These are phyloP conservation scores for Sicyos baderoa DNA, from an alignment of 306 rosid species.

Conservation along the genomic window DNA sequence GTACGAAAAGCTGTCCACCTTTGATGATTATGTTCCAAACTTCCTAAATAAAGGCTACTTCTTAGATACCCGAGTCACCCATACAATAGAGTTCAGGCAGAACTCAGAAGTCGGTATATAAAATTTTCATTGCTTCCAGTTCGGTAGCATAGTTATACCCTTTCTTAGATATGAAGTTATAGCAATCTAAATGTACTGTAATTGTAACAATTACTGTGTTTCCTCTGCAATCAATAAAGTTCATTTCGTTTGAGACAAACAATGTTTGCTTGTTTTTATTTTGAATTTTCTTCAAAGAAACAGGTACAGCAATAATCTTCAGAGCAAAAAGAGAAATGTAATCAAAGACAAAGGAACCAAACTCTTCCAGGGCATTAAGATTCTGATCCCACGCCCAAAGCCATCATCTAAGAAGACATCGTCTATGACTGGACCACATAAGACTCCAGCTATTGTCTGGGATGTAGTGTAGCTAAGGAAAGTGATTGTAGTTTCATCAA, in stretches of 20 bases:
- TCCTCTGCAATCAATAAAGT: not conserved
- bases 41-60: not conserved
- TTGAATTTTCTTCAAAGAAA: not conserved
- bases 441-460: conserved; percentile 27
- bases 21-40: not conserved
- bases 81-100: not conserved
- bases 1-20: not conserved
- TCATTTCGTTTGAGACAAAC: not conserved
- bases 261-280: not conserved
- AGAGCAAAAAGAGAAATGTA: no score
- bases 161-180: not conserved
- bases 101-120: not conserved
- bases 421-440: conserved; percentile 34
- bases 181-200: conserved; percentile 2
- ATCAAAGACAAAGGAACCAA: no score
- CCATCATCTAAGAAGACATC: no score
- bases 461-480: conserved; percentile 24
- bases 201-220: not conserved
- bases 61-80: not conserved
- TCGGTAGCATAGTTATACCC: not conserved
- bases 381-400: conserved; percentile 23
- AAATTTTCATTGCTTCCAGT: not conserved
- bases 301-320: no score
- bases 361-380: not conserved
- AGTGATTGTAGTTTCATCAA: conserved; percentile 12